Evolutionary conservation across 2,329 filamentous ascomycete species (phyloP), one percentile per base, ranked within the genome.

Genomic region (Cucurbitaria berberidis): DNA sequence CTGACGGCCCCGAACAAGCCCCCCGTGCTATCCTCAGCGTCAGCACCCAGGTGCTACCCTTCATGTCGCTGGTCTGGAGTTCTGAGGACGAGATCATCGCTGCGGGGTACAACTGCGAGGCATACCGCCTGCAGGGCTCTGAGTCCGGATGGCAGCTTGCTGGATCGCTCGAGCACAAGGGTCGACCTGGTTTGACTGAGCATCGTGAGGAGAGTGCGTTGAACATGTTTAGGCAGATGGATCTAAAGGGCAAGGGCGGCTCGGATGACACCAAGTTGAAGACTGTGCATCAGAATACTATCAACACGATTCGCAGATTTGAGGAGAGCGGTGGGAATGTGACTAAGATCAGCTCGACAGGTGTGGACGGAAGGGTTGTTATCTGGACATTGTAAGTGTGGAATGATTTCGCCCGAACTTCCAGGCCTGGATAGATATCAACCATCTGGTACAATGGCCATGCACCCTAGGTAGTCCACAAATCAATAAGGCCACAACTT

Each of bases 171-270:
- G 93, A 97, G 78, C 80, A 81, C 43, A 92, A 93, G 77, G 73
- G 84, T 44, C 79, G 83, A 5, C 80, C 83, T 24, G 88, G 84
- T 36, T 74, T 81, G 49, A 79, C 77, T 2, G 86, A 83, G 52
- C 84, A 85, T 49, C 84, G 89, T 27, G 95, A 98, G 77, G 95
- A 98, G 75, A 95, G 90, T 61, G 95, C 95, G 21, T 81, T 97
- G 74, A 96, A 98, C 77, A 96, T 98, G 91, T 99, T 99, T 80
- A 86, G 87, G 69, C 93, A 97, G 80, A 98, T 99, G 95, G 95
- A 99, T 77, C 83, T 99, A 62, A 96, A 95, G 83, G 95, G 95
- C 58, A 96, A 96, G 78, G 54, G 48, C 30, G 60, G 60, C 45
- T 81, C 83, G 50, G 92, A 96, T 69, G 93, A 98, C 74, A 97